These are phyloP conservation scores for Cyclospora cayetanensis DNA, from an alignment of 169 alveolate genomes.

Conservation along the genomic window DNA sequence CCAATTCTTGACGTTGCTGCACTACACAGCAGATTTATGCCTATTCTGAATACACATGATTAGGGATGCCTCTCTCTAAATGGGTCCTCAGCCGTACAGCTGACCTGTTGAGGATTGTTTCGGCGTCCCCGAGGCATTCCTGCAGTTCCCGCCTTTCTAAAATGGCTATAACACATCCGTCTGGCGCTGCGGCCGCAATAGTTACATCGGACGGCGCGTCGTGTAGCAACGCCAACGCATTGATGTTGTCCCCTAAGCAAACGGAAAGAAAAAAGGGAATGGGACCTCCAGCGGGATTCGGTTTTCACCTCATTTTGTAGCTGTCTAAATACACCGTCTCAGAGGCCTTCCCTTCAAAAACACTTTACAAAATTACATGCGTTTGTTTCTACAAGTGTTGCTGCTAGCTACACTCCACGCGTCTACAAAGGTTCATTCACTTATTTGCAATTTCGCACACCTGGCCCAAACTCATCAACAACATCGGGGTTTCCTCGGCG, in stretches of 20 bases:
- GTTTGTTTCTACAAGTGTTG: background rate
- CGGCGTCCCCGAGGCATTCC: conserved; percentile 33
- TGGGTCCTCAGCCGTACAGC: too few relatives aligned
- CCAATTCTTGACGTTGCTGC: too few relatives aligned
- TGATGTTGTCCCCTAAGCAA: conserved; percentile 49
- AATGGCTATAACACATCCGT: conserved; percentile 59
- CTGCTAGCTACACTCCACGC: too few relatives aligned
- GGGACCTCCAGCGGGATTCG: too few relatives aligned
- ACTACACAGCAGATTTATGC: too few relatives aligned
- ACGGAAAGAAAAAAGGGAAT: background rate
- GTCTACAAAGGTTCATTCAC: too few relatives aligned
- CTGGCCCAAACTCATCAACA: conserved; percentile 45
- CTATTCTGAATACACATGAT: too few relatives aligned
- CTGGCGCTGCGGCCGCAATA: conserved; percentile 38
- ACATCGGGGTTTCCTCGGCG: conserved; percentile 59
- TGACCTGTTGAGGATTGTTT: conserved; percentile 51
- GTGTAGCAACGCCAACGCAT: conserved; percentile 42
- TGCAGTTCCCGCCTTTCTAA: background rate
- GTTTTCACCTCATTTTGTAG: too few relatives aligned
- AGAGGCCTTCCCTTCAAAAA: background rate
- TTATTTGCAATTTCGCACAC: background rate
- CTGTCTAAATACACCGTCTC: too few relatives aligned
- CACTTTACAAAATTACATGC: background rate
- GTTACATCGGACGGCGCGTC: conserved; percentile 35
- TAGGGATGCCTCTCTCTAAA: too few relatives aligned